Percentiles rank a stretch among this genome's conserved stretches.
phyloP scores from a whole-genome alignment of 1,284 basidiomycete species.

The Ustilago vetiveriae region DNA sequence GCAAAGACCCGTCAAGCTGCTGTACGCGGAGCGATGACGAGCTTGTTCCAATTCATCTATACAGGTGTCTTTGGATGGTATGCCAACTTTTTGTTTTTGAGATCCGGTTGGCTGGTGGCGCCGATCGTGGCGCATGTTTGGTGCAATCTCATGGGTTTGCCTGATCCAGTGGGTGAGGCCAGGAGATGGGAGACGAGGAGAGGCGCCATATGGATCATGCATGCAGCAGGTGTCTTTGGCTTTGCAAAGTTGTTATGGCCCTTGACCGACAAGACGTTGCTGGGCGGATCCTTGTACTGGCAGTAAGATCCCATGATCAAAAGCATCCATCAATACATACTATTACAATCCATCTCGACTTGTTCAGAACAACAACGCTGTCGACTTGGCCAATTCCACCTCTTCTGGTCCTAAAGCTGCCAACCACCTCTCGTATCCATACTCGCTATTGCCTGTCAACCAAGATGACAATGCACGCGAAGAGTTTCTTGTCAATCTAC shows the following conservation, averaged over 20 bases:
- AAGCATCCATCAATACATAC: conserved; percentile 8
- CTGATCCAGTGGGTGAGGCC: conserved; percentile 70
- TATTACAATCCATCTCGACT: too few species aligned
- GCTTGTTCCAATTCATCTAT: conserved; percentile 80
- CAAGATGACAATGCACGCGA: conserved; percentile 11
- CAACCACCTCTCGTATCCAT: conserved; percentile 25
- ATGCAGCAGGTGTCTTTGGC: conserved; percentile 71
- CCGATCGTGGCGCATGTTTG: conserved; percentile 75
- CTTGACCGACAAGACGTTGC: conserved; percentile 26
- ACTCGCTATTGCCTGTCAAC: not conserved
- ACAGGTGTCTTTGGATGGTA: conserved; percentile 92
- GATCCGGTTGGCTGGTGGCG: conserved; percentile 72
- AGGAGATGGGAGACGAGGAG: conserved; percentile 68
- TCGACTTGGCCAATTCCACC: conserved; percentile 11
- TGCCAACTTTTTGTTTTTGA: conserved; percentile 83
- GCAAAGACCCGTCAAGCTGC: conserved; percentile 71
- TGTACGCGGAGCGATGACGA: conserved; percentile 72
- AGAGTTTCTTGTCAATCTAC: conserved; percentile 22
- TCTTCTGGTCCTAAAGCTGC: conserved; percentile 3
- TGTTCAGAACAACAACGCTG: conserved; percentile 1
- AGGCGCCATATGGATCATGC: conserved; percentile 70
- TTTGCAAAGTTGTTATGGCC: conserved; percentile 68
- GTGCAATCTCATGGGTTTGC: conserved; percentile 95
- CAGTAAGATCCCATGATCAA: conserved; percentile 12
- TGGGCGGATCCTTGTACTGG: conserved; percentile 48